Percentiles rank a stretch among this genome's conserved stretches.
Evolutionary conservation across 2,329 filamentous ascomycete genomes (phyloP).

Genomic region (Diplocarpon rosae): DNA sequence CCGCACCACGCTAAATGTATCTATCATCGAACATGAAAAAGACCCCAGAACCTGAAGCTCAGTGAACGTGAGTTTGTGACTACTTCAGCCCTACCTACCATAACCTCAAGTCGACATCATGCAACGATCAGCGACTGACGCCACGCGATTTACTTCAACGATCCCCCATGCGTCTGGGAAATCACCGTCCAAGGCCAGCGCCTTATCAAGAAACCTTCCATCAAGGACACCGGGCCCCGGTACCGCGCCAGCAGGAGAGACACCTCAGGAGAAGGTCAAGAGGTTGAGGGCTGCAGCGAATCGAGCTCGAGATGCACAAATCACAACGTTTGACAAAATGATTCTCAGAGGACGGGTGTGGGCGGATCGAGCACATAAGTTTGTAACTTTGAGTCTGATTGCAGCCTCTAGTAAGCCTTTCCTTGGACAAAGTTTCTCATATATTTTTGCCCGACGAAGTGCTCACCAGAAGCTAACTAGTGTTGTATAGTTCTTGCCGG

Average conservation of each 20-base stretch:
- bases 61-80: conserved; percentile 16
- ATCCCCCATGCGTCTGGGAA: conserved; percentile 61
- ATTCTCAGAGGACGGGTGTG: conserved; percentile 26
- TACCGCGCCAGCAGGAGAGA: conserved; percentile 25
- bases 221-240: conserved; percentile 14
- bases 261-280: conserved; percentile 28
- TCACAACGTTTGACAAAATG: conserved; percentile 25
- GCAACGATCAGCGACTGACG: conserved; percentile 64
- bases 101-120: conserved; percentile 17
- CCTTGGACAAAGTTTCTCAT: neutral
- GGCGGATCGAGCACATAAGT: conserved; percentile 28
- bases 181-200: conserved; percentile 30
- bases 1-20: conserved; percentile 15
- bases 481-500: conserved; percentile 41
- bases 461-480: conserved; percentile 13
- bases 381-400: conserved; percentile 27
- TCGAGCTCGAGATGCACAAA: conserved; percentile 24
- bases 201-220: conserved; percentile 8
- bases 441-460: neutral
- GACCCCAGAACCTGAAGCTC: conserved; percentile 11
- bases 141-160: conserved; percentile 66
- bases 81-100: neutral
- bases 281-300: conserved; percentile 28
- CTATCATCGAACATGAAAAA: conserved; percentile 17
- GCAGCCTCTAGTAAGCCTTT: conserved; percentile 24